Evolutionary conservation across 306 rosid species (phyloP).

Genomic region (Cajanus cajan): DNA sequence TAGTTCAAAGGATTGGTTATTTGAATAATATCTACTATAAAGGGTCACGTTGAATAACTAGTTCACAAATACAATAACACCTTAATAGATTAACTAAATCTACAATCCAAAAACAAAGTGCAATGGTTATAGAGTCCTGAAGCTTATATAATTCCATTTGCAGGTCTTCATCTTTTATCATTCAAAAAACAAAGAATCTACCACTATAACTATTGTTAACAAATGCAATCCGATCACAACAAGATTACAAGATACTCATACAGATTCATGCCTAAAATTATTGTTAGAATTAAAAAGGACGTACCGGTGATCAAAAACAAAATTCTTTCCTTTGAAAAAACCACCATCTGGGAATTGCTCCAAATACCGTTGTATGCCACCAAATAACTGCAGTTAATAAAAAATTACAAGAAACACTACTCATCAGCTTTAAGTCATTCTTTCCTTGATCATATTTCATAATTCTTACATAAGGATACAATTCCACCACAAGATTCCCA

Average conservation of each 20-base stretch:
- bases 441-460: background rate
- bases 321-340: constrained; percentile 83
- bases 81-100: background rate
- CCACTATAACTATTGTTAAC: background rate
- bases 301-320: constrained; percentile 95
- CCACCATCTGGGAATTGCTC: constrained; percentile 94
- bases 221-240: constrained; percentile 4
- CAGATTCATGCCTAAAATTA: constrained; percentile 6
- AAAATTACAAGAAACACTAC: constrained; percentile 13
- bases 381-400: constrained; percentile 64
- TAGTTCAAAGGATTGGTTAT: background rate
- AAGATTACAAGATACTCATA: constrained; percentile 20
- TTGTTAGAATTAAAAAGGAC: constrained; percentile 8
- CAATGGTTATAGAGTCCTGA: background rate
- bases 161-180: background rate
- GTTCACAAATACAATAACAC: background rate
- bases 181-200: background rate
- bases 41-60: constrained; percentile 11
- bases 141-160: constrained; percentile 8
- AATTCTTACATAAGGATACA: background rate
- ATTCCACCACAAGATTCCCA: constrained; percentile 19
- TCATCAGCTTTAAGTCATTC: constrained; percentile 3
- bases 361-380: constrained; percentile 92
- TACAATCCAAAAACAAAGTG: background rate
- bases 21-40: constrained; percentile 1